These are phyloP conservation scores for Hypocreales sp. DNA, from an alignment of 2,329 filamentous ascomycete species.

Conservation along the genomic window DNA sequence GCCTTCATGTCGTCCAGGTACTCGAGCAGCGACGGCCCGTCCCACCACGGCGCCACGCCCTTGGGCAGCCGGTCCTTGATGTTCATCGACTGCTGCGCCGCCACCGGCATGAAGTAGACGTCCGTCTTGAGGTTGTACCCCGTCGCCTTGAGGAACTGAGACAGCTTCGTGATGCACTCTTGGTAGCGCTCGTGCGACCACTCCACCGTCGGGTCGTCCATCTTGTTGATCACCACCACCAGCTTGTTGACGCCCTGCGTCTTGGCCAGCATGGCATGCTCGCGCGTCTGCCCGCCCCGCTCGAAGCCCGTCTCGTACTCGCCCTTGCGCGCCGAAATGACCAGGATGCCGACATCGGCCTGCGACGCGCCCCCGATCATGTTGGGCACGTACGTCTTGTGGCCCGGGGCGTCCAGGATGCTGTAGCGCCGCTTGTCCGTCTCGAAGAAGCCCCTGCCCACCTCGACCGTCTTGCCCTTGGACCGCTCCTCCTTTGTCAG, in stretches of 20 bases:
- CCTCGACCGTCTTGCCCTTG: conserved; percentile 97
- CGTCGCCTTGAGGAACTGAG: conserved; percentile 75
- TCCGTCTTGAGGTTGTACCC: conserved; percentile 93
- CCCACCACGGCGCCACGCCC: conserved; percentile 66
- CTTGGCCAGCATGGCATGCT: conserved; percentile 95
- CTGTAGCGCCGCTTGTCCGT: conserved; percentile 93
- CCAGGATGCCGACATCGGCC: conserved; percentile 85
- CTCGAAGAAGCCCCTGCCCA: conserved; percentile 91
- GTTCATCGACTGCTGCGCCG: conserved; percentile 69
- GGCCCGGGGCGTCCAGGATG: conserved; percentile 89
- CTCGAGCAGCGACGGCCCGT: conserved; percentile 81
- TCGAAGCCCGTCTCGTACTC: conserved; percentile 99
- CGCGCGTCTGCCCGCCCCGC: conserved; percentile 85
- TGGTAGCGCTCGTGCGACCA: conserved; percentile 90
- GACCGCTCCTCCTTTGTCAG: conserved; percentile 89
- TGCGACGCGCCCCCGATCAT: conserved; percentile 96
- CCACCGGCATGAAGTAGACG: conserved; percentile 90
- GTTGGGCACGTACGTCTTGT: conserved; percentile 95
- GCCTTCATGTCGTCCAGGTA: conserved; percentile 90
- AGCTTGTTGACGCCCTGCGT: conserved; percentile 97
- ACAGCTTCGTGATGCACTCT: conserved; percentile 82
- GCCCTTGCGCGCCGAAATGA: conserved; percentile 92
- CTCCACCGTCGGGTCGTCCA: conserved; percentile 93
- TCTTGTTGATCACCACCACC: conserved; percentile 93
- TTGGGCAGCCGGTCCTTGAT: conserved; percentile 81